phyloP scores from a whole-genome alignment of 2,329 filamentous ascomycete genomes.

The Harringtonia aguacate region DNA sequence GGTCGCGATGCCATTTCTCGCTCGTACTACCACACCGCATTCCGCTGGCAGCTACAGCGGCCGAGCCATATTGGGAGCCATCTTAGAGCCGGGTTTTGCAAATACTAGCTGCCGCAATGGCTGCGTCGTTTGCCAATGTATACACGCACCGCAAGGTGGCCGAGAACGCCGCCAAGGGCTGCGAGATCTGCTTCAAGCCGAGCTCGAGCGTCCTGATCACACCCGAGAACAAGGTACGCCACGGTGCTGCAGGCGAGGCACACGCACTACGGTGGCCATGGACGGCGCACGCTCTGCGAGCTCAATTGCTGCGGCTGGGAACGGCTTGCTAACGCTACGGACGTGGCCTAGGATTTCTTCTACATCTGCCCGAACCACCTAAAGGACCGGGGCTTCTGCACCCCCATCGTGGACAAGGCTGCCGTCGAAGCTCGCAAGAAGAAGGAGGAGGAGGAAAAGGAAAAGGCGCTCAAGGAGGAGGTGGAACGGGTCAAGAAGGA shows the following conservation, averaged over 20 bases:
- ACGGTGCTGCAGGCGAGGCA: too few species aligned
- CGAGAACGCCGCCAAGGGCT: constrained; percentile 71
- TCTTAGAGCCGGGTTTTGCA: too few species aligned
- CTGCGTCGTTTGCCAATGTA: constrained; percentile 62
- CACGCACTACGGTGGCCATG: too few species aligned
- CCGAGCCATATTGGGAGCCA: too few species aligned
- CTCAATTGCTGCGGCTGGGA: too few species aligned
- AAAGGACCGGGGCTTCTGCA: constrained; percentile 72
- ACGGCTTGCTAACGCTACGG: too few species aligned
- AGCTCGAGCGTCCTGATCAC: constrained; percentile 81
- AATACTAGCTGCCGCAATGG: too few species aligned
- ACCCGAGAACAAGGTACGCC: constrained; percentile 68
- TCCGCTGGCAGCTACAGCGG: too few species aligned
- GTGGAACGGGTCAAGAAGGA: constrained; percentile 59
- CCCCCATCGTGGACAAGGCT: constrained; percentile 60
- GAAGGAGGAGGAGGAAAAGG: constrained; percentile 52
- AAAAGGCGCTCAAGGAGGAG: constrained; percentile 55
- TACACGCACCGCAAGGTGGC: constrained; percentile 83
- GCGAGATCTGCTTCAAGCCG: constrained; percentile 86
- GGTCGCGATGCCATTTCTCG: too few species aligned
- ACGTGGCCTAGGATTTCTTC: constrained; percentile 66
- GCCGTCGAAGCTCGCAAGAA: constrained; percentile 54
- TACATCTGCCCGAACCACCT: constrained; percentile 79
- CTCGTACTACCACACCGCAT: too few species aligned
- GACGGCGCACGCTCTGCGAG: too few species aligned